phyloP scores from a whole-genome alignment of 805 yeast species.

The Wickerhamomyces bisporus region DNA sequence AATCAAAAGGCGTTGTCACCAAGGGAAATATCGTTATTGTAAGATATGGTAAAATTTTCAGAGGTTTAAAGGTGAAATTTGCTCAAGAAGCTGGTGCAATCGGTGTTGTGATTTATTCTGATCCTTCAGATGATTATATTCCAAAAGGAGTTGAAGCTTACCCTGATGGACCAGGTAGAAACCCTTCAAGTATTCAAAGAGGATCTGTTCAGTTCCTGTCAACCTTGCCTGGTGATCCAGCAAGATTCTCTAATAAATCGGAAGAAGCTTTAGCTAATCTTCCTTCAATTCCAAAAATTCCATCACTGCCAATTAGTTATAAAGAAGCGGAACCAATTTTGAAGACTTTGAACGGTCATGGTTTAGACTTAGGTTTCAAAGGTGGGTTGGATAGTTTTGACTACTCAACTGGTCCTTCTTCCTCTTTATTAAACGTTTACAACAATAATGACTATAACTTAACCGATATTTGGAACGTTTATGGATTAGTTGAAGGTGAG shows the following conservation, averaged over 20 bases:
- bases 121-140: slow-evolving; percentile 59
- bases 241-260: slow-evolving; percentile 57
- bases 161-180: slow-evolving; percentile 74
- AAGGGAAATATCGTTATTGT: slow-evolving; percentile 58
- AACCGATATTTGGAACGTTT: slow-evolving; percentile 57
- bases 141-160: slow-evolving; percentile 59
- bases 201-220: slow-evolving; percentile 68
- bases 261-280: slow-evolving; percentile 46
- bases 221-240: slow-evolving; percentile 69
- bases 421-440: slow-evolving; percentile 40
- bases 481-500: slow-evolving; percentile 55
- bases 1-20: slow-evolving; percentile 41
- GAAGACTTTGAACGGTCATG: slow-evolving; percentile 52
- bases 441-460: slow-evolving; percentile 59
- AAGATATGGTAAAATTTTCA: slow-evolving; percentile 60
- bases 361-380: slow-evolving; percentile 43
- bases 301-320: slow-evolving; percentile 65
- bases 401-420: slow-evolving; percentile 48
- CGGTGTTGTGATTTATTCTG: slow-evolving; percentile 65
- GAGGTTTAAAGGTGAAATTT: slow-evolving; percentile 72
- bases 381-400: slow-evolving; percentile 40
- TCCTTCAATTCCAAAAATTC: slow-evolving; percentile 56
- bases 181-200: slow-evolving; percentile 71
- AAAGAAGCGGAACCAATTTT: slow-evolving; percentile 61
- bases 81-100: slow-evolving; percentile 68